Conservation (phyloP, 108 stramenopile genomes). For the Skeletonema menzelii region DNA sequence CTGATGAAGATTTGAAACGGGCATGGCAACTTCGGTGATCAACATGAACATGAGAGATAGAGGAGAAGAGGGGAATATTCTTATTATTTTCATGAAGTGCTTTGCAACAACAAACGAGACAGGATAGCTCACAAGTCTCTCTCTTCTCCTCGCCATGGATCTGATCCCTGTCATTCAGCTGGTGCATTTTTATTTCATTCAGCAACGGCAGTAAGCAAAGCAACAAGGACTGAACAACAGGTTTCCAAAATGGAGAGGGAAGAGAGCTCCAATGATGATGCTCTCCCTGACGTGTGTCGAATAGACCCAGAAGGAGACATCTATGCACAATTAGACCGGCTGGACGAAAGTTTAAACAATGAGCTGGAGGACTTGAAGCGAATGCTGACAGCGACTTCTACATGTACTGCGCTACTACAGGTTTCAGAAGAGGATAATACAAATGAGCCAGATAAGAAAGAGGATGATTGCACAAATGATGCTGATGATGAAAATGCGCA, state of each 20-base stretch:
- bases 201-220: neutral
- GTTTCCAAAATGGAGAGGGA: neutral
- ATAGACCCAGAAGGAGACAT: neutral
- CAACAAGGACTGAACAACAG: neutral
- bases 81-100: neutral
- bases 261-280: neutral
- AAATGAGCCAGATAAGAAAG: neutral
- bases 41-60: no score
- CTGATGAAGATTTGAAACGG: no score
- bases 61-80: neutral
- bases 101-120: neutral
- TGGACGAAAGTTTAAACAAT: neutral
- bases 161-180: no score
- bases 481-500: no score
- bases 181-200: no score
- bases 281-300: no score
- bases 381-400: neutral
- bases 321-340: neutral
- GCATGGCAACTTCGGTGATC: no score
- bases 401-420: no score
- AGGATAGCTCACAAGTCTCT: neutral
- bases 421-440: neutral
- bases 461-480: no score
- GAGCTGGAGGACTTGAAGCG: neutral
- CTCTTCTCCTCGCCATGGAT: no score